Base-by-base conservation (phyloP, 2,329 filamentous ascomycete genomes). In the Penicillium griseofulvum region DNA sequence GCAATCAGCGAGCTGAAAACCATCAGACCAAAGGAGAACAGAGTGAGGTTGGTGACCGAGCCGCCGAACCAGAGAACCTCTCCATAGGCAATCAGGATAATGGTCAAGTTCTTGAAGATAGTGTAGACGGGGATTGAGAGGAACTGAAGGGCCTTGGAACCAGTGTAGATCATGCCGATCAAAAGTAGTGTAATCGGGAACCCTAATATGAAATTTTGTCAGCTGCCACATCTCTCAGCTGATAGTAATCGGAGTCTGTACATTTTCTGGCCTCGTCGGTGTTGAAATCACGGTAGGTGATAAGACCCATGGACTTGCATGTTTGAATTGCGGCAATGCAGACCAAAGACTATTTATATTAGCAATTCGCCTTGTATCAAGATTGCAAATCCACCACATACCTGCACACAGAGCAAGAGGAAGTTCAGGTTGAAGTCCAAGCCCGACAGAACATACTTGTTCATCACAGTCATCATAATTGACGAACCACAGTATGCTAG, bases 381-480 rank as follows among this genome's bases (percentile, higher is more conserved):
- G 33, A n/a, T 14, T 45, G 14, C 22, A 9, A 44, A 8, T 14
- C n/a, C 16, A 17, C 36, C 16, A 70, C 84, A 69, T 84, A 97
- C 93, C 87, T 97, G 94, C 58, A 97, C 83, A 58, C 86, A 88
- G 57, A 99, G 84, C 67, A 97, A 88, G 77, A 99, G 90, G 77
- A 97, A 96, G 77, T 96, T 96, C 68, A 99, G 78, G 77, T 99
- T 99, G 84, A 95, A 99, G 64, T 88, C 84, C 49, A 83, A 82
- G 57, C 94, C 94, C 8, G 91, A 97, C 44, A 99, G 85, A 60
- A 97, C 92, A 74, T 95, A 99, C 82, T 99, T 99, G 80, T 99
- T 99, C 74, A 95, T 94, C n/a, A 97, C 90, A 8, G 94, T 99
- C 94, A 99, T 99, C 74, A 93, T 84, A 71, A 99, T 99, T n/a